These are phyloP conservation scores for Suaeda aralocaspica DNA, from an alignment of 148 eudicot genomes.

Conservation along the genomic window DNA sequence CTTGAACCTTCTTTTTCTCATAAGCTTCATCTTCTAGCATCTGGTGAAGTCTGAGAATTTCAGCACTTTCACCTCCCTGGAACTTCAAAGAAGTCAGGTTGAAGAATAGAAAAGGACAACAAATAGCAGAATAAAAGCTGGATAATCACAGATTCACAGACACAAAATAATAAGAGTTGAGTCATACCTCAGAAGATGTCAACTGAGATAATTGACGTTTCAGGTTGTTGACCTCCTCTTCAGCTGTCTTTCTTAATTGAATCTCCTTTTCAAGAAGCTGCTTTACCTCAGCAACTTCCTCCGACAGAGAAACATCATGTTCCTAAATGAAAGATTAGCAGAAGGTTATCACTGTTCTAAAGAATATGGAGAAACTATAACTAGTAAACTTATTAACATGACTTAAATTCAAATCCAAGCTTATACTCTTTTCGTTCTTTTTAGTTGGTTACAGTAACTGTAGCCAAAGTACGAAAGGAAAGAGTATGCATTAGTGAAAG, in stretches of 20 bases:
- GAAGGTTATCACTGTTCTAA: conserved; percentile 7
- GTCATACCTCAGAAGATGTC: conserved; percentile 52
- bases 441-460: no score
- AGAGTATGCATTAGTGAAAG: no score
- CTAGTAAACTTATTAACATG: background rate
- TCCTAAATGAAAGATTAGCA: conserved; percentile 33
- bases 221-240: conserved; percentile 63
- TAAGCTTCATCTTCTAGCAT: conserved; percentile 69
- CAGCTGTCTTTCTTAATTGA: conserved; percentile 57
- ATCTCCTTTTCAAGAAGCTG: conserved; percentile 60
- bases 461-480: no score
- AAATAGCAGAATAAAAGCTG: background rate
- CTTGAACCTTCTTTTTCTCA: conserved; percentile 73
- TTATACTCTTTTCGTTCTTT: background rate
- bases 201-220: conserved; percentile 49
- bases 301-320: conserved; percentile 30
- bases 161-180: background rate
- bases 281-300: conserved; percentile 53
- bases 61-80: conserved; percentile 67
- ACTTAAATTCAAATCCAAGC: conserved; percentile 5
- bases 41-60: conserved; percentile 51
- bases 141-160: background rate
- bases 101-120: background rate
- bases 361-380: conserved; percentile 2
- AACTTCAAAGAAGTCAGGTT: conserved; percentile 27